Evolutionary conservation across 176 grass and related monocot species (phyloP).

Genomic region (Guadua angustifolia): DNA sequence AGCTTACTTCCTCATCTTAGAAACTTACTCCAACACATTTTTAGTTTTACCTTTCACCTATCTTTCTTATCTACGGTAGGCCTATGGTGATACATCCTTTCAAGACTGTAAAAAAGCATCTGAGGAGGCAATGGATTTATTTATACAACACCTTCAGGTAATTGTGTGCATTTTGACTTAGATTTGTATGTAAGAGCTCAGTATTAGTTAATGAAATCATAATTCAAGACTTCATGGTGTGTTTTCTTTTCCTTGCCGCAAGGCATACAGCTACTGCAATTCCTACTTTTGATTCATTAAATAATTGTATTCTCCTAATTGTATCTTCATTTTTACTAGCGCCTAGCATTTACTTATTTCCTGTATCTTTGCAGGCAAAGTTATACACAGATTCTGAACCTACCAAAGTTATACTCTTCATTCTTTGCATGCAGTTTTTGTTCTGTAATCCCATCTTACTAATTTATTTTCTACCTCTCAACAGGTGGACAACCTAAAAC

Average conservation of each 20-base stretch:
- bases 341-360: constrained; percentile 28
- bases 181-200: background rate
- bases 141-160: constrained; percentile 92
- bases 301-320: constrained; percentile 28
- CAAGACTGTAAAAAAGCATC: constrained; percentile 98
- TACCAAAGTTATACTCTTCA: constrained; percentile 66
- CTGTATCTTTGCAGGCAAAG: constrained; percentile 61
- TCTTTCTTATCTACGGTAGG: constrained; percentile 56
- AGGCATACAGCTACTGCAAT: background rate
- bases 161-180: constrained; percentile 29
- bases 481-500: constrained; percentile 93
- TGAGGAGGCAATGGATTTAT: constrained; percentile 88
- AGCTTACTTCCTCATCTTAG: constrained; percentile 31
- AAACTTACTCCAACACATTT: constrained; percentile 15
- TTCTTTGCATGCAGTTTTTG: constrained; percentile 15
- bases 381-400: constrained; percentile 97
- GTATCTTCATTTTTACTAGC: constrained; percentile 26
- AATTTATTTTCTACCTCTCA: constrained; percentile 36
- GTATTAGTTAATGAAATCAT: constrained; percentile 25
- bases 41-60: constrained; percentile 34
- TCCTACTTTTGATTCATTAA: background rate
- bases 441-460: constrained; percentile 34
- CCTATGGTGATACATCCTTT: constrained; percentile 96
- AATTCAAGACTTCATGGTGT: background rate
- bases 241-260: constrained; percentile 2